Conservation (phyloP, 768 basidiomycete species). For the Tephrocybe sp. region DNA sequence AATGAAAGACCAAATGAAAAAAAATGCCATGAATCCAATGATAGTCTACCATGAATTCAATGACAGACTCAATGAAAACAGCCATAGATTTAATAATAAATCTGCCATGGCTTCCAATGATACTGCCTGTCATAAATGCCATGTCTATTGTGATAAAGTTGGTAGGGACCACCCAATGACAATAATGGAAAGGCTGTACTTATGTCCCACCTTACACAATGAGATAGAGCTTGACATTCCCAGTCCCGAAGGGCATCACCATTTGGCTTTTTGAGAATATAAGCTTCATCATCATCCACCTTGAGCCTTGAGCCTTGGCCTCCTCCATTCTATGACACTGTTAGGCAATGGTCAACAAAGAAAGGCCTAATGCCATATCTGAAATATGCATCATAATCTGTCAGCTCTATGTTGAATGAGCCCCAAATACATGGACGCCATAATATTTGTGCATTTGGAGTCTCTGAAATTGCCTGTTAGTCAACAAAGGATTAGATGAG, state of each 20-base stretch:
- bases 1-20: no score
- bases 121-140: no score
- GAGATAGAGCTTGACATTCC: background rate
- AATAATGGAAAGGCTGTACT: background rate
- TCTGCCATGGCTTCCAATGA: no score
- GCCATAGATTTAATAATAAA: no score
- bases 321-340: background rate
- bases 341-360: background rate
- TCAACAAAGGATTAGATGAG: background rate
- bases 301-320: background rate
- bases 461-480: background rate
- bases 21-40: no score
- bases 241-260: no score
- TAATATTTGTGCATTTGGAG: background rate
- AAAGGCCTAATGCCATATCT: background rate
- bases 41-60: no score
- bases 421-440: conserved; percentile 2
- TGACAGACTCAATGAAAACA: no score
- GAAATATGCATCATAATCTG: background rate
- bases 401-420: background rate
- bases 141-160: no score
- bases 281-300: background rate
- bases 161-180: no score
- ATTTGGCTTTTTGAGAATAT: background rate
- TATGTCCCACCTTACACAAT: background rate